These are phyloP conservation scores for Schizonepeta tenuifolia DNA, from an alignment of 257 asterid genomes.

Conservation along the genomic window DNA sequence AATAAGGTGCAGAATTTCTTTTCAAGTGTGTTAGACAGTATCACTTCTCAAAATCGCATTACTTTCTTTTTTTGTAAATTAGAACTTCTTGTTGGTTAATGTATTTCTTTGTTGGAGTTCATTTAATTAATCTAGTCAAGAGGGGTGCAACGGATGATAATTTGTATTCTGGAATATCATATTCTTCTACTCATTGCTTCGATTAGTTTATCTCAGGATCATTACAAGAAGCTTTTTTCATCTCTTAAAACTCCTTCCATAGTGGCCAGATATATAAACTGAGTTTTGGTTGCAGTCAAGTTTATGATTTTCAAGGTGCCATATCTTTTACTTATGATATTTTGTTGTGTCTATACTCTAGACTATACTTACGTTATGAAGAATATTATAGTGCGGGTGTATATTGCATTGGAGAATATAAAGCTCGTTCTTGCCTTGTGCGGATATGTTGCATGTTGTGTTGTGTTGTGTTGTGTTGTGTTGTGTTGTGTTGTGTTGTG, in stretches of 20 bases:
- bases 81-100: not conserved
- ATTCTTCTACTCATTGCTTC: conserved; percentile 20
- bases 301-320: conserved; percentile 26
- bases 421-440: too few species aligned
- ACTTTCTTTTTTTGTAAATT: conserved; percentile 18
- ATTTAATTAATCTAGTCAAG: not conserved
- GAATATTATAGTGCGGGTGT: too few species aligned
- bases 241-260: conserved; percentile 13
- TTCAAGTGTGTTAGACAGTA: not conserved
- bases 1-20: too few species aligned
- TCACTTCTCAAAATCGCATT: conserved; percentile 9
- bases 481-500: not conserved
- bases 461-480: too few species aligned
- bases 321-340: not conserved
- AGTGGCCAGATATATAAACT: conserved; percentile 1
- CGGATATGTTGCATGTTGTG: too few species aligned
- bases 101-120: not conserved
- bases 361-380: not conserved
- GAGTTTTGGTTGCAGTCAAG: conserved; percentile 24
- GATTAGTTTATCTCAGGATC: conserved; percentile 18
- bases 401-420: too few species aligned
- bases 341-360: not conserved
- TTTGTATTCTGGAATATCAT: conserved; percentile 22
- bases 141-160: not conserved
- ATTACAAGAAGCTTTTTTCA: not conserved